A percentile compares a stretch with the other conserved stretches of the same genome.
These are phyloP conservation scores for Dryadomyces sulphureus DNA, from an alignment of 2,329 filamentous ascomycete genomes.

Conservation along the genomic window DNA sequence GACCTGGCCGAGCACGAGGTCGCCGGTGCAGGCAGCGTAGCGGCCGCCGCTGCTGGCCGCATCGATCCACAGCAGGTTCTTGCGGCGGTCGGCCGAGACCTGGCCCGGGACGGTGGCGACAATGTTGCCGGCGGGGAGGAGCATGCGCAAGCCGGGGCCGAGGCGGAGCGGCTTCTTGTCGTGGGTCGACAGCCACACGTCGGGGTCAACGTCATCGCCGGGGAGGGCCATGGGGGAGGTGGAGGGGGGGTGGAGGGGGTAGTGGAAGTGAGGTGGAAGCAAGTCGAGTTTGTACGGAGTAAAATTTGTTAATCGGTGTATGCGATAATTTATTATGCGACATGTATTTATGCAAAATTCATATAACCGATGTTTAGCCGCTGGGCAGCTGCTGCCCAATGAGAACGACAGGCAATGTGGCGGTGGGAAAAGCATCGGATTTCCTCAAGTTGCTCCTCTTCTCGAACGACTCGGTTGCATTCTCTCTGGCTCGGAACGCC, in stretches of 20 bases:
- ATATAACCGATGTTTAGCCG: background rate
- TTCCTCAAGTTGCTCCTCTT: background rate
- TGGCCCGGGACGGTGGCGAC: constrained; percentile 53
- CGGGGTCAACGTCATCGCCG: constrained; percentile 54
- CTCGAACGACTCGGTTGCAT: background rate
- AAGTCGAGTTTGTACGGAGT: background rate
- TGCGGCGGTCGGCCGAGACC: constrained; percentile 52
- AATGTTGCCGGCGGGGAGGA: constrained; percentile 62
- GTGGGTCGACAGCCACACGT: constrained; percentile 5
- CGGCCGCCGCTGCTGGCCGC: constrained; percentile 44
- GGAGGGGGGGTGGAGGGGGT: background rate
- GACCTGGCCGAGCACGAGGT: constrained; percentile 80
- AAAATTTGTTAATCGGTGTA: background rate
- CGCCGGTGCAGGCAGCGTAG: constrained; percentile 68
- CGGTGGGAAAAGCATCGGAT: background rate
- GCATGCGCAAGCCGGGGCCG: constrained; percentile 70
- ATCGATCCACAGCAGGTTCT: constrained; percentile 69
- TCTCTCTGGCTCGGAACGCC: background rate
- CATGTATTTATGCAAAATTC: background rate
- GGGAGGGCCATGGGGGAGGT: constrained; percentile 36
- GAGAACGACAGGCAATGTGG: background rate
- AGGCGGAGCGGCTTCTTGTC: constrained; percentile 66
- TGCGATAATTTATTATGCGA: background rate
- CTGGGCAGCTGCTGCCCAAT: background rate
- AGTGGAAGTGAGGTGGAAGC: background rate